phyloP scores from a whole-genome alignment of 371 early-diverging fungal genomes.

The Lichtheimia hyalospora region DNA sequence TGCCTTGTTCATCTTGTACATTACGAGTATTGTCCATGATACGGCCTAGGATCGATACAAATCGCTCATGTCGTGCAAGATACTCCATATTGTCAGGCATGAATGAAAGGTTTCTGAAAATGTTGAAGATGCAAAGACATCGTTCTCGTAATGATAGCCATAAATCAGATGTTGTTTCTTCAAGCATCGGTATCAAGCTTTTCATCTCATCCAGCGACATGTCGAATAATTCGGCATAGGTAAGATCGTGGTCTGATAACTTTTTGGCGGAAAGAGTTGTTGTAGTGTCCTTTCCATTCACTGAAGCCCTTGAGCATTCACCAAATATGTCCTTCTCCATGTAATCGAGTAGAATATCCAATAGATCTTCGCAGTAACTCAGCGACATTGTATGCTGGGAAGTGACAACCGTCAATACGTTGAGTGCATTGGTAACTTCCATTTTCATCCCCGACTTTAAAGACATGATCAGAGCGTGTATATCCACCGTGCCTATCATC shows the following conservation, averaged over 20 bases:
- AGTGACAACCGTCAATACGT: slow-evolving; percentile 65
- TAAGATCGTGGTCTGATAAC: slow-evolving; percentile 12
- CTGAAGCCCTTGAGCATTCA: slow-evolving; percentile 19
- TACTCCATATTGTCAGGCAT: slow-evolving; percentile 60
- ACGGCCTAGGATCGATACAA: slow-evolving; percentile 36
- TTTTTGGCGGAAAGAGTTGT: neutral
- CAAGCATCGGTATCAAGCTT: slow-evolving; percentile 44
- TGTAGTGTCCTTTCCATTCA: neutral
- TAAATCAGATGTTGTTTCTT: slow-evolving; percentile 39
- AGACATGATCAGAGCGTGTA: slow-evolving; percentile 75
- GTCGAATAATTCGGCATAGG: slow-evolving; percentile 55
- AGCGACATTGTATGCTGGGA: slow-evolving; percentile 32
- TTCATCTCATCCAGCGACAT: slow-evolving; percentile 59
- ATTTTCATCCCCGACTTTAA: slow-evolving; percentile 73
- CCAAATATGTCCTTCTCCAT: slow-evolving; percentile 46
- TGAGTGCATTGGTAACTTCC: slow-evolving; percentile 74
- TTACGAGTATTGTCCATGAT: slow-evolving; percentile 18
- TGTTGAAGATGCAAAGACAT: slow-evolving; percentile 51
- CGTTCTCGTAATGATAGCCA: slow-evolving; percentile 49
- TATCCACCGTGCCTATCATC: slow-evolving; percentile 70
- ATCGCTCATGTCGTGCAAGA: slow-evolving; percentile 55
- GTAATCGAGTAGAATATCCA: slow-evolving; percentile 53
- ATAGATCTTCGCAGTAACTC: slow-evolving; percentile 51
- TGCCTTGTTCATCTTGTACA: slow-evolving; percentile 13
- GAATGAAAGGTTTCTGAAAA: slow-evolving; percentile 68